Evolutionary conservation across 2,329 filamentous ascomycete genomes (phyloP), one percentile per base, ranked within the genome.

Genomic region (Colletotrichum shisoi): DNA sequence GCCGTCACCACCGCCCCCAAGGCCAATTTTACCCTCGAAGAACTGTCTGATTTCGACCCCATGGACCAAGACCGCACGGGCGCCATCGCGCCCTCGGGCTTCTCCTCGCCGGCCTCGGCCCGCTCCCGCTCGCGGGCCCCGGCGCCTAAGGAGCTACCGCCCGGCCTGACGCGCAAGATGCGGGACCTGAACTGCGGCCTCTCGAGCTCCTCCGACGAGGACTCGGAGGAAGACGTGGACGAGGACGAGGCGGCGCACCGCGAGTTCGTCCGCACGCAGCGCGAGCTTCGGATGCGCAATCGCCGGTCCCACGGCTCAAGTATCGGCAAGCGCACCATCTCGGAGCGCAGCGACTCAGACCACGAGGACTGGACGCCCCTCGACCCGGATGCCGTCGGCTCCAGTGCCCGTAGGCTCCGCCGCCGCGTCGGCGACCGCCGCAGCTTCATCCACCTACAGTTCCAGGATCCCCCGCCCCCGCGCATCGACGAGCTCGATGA

Each of bases 401-500:
- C 80, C 15, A 83, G 81, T 69, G 82, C 83, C 11, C 79, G 82
- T 21, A 79, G 82, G 34, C 75, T 84, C 66, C 79, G 80, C 60
- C 80, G 84, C 68, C 79, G 81, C 45, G 72, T 83, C 59, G 77
- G 76, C n/a, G 75, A 80, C 53, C 80, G 84, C 42, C 80, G 80
- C 46, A 81, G 82, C 51, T 79, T 78, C 67, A 59, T 67, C 37
- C 52, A 58, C 12, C 71, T 84, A n/a, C 77, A 81, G 31, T 84
- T 85, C 69, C 78, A 81, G 21, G 83, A 85, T 65, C 82, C 83
- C 39, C 81, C 81, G 12, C 78, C 79, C 56, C 81, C 81, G 12
- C 78, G 81, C 44, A 86, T 86, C 64, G 82, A 85, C 44, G 84
- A 86, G 74, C 76, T 84, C 1, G 84, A 85, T 17, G 84, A 85